These are phyloP conservation scores for Acorus gramineus DNA, from an alignment of 106 monocot genomes.

Conservation along the genomic window DNA sequence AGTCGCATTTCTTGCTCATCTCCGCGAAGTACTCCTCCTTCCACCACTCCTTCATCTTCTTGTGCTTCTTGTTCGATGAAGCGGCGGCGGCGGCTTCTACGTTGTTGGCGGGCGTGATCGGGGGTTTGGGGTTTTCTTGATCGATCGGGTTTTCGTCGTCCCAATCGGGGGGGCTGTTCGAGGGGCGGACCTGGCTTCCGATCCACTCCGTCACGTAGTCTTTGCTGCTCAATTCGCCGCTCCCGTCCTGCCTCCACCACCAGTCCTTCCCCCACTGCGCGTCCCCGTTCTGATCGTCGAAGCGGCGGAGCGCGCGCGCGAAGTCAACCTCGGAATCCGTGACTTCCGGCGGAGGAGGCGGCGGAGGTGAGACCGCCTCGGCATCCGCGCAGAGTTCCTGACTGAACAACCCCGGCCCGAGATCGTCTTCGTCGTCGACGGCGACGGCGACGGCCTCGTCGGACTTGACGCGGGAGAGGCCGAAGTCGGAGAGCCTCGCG, in stretches of 20 bases:
- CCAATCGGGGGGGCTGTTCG: slow-evolving; percentile 30
- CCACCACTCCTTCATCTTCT: slow-evolving; percentile 67
- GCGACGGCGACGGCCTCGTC: neutral
- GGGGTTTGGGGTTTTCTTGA: too few species aligned
- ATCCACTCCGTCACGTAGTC: slow-evolving; percentile 86
- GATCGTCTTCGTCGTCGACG: neutral
- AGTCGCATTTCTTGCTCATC: slow-evolving; percentile 52
- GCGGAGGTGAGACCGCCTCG: neutral
- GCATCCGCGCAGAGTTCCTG: slow-evolving; percentile 29
- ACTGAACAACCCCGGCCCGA: slow-evolving; percentile 15
- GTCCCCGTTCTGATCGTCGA: neutral
- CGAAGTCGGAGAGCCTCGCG: slow-evolving; percentile 77
- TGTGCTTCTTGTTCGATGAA: slow-evolving; percentile 10
- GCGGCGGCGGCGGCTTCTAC: neutral
- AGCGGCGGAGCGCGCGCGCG: slow-evolving; percentile 3
- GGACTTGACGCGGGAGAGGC: slow-evolving; percentile 42
- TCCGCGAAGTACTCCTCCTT: slow-evolving; percentile 83
- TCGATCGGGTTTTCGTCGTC: slow-evolving; percentile 6
- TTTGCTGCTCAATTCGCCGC: slow-evolving; percentile 46
- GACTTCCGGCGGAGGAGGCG: too few species aligned
- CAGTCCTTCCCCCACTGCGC: slow-evolving; percentile 39
- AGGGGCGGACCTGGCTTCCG: slow-evolving; percentile 42
- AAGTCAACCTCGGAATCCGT: slow-evolving; percentile 7
- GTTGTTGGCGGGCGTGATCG: slow-evolving; percentile 4
- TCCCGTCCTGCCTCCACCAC: slow-evolving; percentile 93